Base-by-base conservation (phyloP, 2,329 filamentous ascomycete species). In the Dothideomycetes sp. region DNA sequence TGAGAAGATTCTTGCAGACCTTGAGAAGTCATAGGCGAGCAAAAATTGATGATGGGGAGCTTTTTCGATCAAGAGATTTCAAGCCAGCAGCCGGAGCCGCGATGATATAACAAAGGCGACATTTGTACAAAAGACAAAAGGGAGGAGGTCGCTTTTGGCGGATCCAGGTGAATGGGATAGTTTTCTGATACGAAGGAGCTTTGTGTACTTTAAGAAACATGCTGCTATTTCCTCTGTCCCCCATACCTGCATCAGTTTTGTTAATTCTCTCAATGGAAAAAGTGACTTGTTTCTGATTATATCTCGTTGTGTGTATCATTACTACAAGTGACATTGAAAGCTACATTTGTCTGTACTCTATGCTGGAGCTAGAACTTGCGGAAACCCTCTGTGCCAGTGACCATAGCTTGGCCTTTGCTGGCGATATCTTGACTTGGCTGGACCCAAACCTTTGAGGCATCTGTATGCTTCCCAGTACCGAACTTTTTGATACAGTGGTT, bases 1-100 rank as follows among this genome's bases (percentile, higher is more conserved):
- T 74, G 88, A 95, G 81, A 94, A 96, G 87, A 96, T 98, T 76
- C 74, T 98, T 65, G 88, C 91, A 58, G 91, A 96, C 60, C 76
- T 96, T 59, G 84, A 91, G 55, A 60, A 60, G 53, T 45, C 41
- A 29, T 44, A 29, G 31, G 23, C 28, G 33, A 9, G 17, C 12
- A 30, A 28, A 41, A 33, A 16, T 38, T 18, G 28, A 39, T 39
- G 33, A 33, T 18, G 33, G 33, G 33, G 29, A 41, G 43, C 40
- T 42, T 32, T 16, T 16, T 32, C 30, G 30, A 18, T 42, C 11
- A 29, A 16, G 19, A 12, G 27, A 40, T 27, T 18, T n/a, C n/a
- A n/a, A 8, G 20, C 37, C 37, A 40, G n/a, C 16, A 33, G 22
- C 37, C 37, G 29, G 15, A 33, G 15, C 37, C 37, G 37, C 37